Conservation (phyloP, 805 yeast species). For the Starmerella stellata region DNA sequence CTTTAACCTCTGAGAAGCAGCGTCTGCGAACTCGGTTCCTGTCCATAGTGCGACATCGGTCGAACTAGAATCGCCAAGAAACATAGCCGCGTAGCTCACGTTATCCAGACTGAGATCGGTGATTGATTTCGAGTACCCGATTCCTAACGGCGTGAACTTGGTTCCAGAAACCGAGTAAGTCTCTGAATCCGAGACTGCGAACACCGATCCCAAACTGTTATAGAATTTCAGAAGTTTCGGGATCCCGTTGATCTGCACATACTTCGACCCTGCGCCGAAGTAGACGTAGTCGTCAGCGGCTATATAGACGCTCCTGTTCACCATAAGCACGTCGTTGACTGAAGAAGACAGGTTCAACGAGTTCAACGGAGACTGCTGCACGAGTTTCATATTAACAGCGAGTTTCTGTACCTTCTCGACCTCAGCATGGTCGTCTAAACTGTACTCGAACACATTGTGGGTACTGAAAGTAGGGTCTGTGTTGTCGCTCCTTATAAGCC, state of each 20-base stretch:
- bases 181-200: neutral
- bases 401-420: neutral
- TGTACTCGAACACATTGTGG: conserved; percentile 50
- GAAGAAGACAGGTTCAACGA: neutral
- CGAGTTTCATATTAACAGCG: neutral
- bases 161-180: neutral
- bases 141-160: neutral
- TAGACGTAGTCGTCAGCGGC: neutral
- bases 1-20: neutral
- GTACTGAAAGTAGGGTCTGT: conserved; percentile 26
- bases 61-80: neutral
- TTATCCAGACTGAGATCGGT: neutral
- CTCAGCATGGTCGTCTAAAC: conserved; percentile 43
- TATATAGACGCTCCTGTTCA: conserved; percentile 5
- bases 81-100: neutral
- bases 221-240: neutral
- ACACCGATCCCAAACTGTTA: neutral
- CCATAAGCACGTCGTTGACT: conserved; percentile 12
- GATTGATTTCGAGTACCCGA: neutral
- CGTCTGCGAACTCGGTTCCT: neutral
- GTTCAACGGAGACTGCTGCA: neutral
- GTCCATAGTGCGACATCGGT: neutral
- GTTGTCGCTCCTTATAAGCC: conserved; percentile 26
- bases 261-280: neutral
- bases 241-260: neutral